These are phyloP conservation scores for Phalaenopsis hybrid DNA, from an alignment of 116 monocot genomes.

Conservation along the genomic window DNA sequence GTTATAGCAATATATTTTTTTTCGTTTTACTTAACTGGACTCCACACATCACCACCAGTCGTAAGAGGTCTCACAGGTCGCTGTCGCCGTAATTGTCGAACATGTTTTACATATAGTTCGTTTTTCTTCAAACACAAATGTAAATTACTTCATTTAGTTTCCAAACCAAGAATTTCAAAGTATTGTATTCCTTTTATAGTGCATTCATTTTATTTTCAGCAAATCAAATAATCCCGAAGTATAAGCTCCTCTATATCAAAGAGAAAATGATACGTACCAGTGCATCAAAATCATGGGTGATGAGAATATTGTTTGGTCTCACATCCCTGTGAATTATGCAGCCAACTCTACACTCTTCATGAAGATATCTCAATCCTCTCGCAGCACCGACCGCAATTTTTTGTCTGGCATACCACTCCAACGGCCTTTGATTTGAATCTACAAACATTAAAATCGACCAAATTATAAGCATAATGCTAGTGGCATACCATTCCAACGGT, in stretches of 20 bases:
- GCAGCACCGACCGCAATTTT: slow-evolving; percentile 62
- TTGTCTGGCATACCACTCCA: slow-evolving; percentile 53
- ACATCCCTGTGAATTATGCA: slow-evolving; percentile 58
- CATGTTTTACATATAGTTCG: too few species aligned
- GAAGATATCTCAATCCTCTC: slow-evolving; percentile 69
- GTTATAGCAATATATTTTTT: too few species aligned
- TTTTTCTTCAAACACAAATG: too few species aligned
- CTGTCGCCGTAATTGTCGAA: too few species aligned
- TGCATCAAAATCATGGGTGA: slow-evolving; percentile 75
- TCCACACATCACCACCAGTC: too few species aligned
- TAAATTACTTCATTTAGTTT: too few species aligned
- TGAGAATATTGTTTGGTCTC: slow-evolving; percentile 65
- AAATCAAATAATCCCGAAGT: not conserved
- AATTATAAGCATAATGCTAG: not conserved
- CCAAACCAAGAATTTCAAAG: too few species aligned
- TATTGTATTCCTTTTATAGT: too few species aligned
- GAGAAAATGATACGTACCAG: slow-evolving; percentile 21
- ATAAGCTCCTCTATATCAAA: not conserved
- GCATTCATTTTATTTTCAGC: too few species aligned
- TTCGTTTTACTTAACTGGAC: too few species aligned
- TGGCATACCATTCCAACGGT: slow-evolving; percentile 40
- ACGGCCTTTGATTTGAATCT: slow-evolving; percentile 24
- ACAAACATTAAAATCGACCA: not conserved
- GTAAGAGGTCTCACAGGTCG: too few species aligned
- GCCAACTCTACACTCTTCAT: slow-evolving; percentile 79